Evolutionary conservation across 176 grass and related monocot species (phyloP).

Genomic region (Lolium multiflorum): DNA sequence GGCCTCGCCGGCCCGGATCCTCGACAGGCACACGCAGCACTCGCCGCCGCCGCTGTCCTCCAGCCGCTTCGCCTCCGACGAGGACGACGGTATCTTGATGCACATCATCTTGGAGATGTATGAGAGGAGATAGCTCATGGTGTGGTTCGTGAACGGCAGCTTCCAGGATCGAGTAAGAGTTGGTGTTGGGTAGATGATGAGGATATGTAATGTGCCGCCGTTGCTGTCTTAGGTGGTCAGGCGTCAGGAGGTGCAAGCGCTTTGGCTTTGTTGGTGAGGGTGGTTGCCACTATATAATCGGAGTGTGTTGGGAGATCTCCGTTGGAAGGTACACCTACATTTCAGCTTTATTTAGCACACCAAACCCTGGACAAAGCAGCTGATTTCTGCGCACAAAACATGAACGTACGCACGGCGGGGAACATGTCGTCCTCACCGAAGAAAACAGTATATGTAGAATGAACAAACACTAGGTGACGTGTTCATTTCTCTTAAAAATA

Average conservation of each 20-base stretch:
- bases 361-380: constrained; percentile 47
- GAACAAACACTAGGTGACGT: too few relatives aligned
- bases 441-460: background rate
- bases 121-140: constrained; percentile 64
- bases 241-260: constrained; percentile 45
- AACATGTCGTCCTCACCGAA: background rate
- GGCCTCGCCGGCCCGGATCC: constrained; percentile 45
- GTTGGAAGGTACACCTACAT: constrained; percentile 72
- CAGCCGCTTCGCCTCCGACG: constrained; percentile 21
- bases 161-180: background rate
- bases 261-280: constrained; percentile 57
- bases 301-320: constrained; percentile 49
- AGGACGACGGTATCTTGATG: constrained; percentile 44
- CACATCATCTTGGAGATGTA: constrained; percentile 57
- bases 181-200: constrained; percentile 1
- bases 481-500: too few relatives aligned
- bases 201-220: constrained; percentile 14
- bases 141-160: constrained; percentile 43
- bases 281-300: constrained; percentile 38
- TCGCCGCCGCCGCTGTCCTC: constrained; percentile 4
- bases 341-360: constrained; percentile 44
- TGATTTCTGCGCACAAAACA: constrained; percentile 3
- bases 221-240: constrained; percentile 28
- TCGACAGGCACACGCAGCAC: constrained; percentile 73
- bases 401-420: background rate